phyloP scores from a whole-genome alignment of 202 grass and related monocot species.

The Miscanthus sacchariflorus region DNA sequence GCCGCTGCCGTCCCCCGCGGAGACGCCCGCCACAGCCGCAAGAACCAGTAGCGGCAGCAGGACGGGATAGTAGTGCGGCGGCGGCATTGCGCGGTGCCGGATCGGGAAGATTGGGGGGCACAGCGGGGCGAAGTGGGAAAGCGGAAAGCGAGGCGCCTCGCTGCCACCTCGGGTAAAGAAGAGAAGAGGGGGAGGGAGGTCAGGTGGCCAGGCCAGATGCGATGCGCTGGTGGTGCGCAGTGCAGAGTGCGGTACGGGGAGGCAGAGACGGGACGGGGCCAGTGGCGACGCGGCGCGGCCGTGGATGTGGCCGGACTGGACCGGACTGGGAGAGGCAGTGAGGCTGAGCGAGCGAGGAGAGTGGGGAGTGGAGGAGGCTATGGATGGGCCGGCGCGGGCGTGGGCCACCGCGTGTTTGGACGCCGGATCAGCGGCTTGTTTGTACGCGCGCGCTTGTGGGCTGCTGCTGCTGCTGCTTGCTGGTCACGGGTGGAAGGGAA shows the following conservation, averaged over 20 bases:
- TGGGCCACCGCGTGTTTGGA: slow-evolving; percentile 24
- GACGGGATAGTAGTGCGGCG: background rate
- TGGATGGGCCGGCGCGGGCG: slow-evolving; percentile 16
- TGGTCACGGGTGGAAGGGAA: background rate
- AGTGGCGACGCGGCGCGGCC: background rate
- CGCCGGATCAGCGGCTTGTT: background rate
- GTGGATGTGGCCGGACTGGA: slow-evolving; percentile 10
- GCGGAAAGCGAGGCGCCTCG: slow-evolving; percentile 35
- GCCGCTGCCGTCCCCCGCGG: background rate
- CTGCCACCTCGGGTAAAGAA: slow-evolving; percentile 38
- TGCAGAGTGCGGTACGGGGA: background rate
- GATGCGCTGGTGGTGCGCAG: background rate
- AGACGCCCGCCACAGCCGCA: background rate
- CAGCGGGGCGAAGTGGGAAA: background rate
- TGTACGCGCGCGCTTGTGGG: slow-evolving; percentile 5
- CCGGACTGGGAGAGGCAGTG: background rate
- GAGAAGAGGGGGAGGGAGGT: background rate
- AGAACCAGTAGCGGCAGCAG: slow-evolving; percentile 20
- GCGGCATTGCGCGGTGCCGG: slow-evolving; percentile 1
- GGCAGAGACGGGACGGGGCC: background rate
- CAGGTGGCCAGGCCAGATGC: slow-evolving; percentile 19
- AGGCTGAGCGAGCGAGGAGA: background rate
- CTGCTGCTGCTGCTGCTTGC: background rate
- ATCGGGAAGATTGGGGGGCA: background rate
- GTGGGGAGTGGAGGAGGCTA: background rate